Percentiles rank a stretch among this genome's conserved stretches.
Evolutionary conservation across 345 rosid species (phyloP).

Genomic region (Camelina hispida): DNA sequence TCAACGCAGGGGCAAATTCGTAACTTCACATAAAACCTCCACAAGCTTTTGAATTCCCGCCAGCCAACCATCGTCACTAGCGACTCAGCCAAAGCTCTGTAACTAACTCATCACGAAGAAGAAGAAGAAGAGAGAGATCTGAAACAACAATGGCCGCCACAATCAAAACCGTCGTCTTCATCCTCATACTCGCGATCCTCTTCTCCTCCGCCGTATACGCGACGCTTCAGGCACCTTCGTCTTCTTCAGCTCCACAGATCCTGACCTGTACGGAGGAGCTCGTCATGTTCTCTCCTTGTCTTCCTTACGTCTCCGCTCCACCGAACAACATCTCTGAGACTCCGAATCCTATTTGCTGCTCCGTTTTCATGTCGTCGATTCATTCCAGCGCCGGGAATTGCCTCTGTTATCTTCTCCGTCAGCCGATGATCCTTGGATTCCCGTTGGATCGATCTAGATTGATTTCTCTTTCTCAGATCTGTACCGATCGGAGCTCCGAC

Average conservation of each 20-base stretch:
- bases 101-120: conserved; percentile 34
- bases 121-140: not conserved
- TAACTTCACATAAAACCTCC: not conserved
- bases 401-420: conserved; percentile 70
- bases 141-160: conserved; percentile 33
- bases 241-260: conserved; percentile 18
- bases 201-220: conserved; percentile 26
- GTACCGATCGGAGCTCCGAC: conserved; percentile 34
- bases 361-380: conserved; percentile 52
- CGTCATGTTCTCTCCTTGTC: conserved; percentile 78
- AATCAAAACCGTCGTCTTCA: conserved; percentile 10
- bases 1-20: not conserved
- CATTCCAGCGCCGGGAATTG: conserved; percentile 54
- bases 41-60: conserved; percentile 37
- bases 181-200: conserved; percentile 24
- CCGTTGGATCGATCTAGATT: conserved; percentile 68
- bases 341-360: conserved; percentile 63
- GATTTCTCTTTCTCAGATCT: conserved; percentile 58
- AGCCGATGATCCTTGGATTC: conserved; percentile 76
- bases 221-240: conserved; percentile 37
- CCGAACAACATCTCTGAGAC: conserved; percentile 61
- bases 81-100: conserved; percentile 26
- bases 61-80: conserved; percentile 32
- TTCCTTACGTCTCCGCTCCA: conserved; percentile 63
- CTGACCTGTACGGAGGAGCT: conserved; percentile 57